phyloP scores from a whole-genome alignment of 805 yeast genomes.

The Nakazawaea peltata region DNA sequence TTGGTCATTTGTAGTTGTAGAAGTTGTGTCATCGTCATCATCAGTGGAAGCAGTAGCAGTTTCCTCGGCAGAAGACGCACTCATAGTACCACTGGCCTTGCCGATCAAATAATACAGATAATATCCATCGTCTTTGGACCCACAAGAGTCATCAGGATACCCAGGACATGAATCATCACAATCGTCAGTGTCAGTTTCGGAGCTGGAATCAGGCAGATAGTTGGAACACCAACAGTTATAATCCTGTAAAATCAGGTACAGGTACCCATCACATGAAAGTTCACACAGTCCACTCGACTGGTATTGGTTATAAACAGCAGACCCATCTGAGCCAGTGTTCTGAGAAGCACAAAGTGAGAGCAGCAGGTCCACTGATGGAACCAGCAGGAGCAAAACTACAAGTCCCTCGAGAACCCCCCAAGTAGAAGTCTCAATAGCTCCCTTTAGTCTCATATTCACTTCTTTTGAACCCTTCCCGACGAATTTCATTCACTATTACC shows the following conservation, averaged over 20 bases:
- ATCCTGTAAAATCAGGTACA: slow-evolving; percentile 47
- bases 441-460: too few species aligned
- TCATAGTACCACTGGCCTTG: slow-evolving; percentile 8
- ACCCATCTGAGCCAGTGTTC: slow-evolving; percentile 27
- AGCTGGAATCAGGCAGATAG: slow-evolving; percentile 27
- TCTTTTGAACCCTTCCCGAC: too few species aligned
- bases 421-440: too few species aligned
- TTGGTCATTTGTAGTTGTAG: not conserved
- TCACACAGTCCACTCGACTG: slow-evolving; percentile 47
- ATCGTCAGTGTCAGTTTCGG: slow-evolving; percentile 1
- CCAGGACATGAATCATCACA: slow-evolving; percentile 33
- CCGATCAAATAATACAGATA: too few species aligned
- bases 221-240: slow-evolving; percentile 57
- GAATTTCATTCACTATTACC: too few species aligned
- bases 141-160: slow-evolving; percentile 33
- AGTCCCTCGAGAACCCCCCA: too few species aligned
- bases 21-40: slow-evolving; percentile 6
- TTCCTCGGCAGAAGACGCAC: not conserved
- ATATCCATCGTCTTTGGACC: slow-evolving; percentile 30
- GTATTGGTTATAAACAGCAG: slow-evolving; percentile 16
- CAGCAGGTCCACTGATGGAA: not conserved
- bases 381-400: too few species aligned
- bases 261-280: slow-evolving; percentile 36
- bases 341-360: slow-evolving; percentile 18
- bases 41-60: slow-evolving; percentile 12